These are phyloP conservation scores for Cymodocea nodosa DNA, from an alignment of 116 monocot species.

Conservation along the genomic window DNA sequence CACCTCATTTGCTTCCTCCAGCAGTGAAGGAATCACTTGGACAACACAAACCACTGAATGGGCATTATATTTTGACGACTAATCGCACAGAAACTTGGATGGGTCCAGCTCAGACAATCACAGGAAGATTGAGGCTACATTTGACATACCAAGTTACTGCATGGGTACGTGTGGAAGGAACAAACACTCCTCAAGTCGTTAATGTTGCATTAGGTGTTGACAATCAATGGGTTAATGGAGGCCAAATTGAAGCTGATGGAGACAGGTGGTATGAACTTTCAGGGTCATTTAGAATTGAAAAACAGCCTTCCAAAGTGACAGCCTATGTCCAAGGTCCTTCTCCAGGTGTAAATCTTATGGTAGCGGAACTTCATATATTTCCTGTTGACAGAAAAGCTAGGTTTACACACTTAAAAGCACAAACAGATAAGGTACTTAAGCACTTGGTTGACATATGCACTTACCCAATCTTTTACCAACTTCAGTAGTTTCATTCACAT, in stretches of 20 bases:
- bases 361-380: conserved; percentile 59
- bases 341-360: conserved; percentile 56
- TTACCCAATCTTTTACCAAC: neutral
- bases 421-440: conserved; percentile 60
- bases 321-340: conserved; percentile 71
- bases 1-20: conserved; percentile 38
- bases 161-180: conserved; percentile 61
- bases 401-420: conserved; percentile 42
- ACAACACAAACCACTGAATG: conserved; percentile 21
- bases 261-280: conserved; percentile 54
- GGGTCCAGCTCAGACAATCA: conserved; percentile 69
- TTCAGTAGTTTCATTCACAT: neutral
- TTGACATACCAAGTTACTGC: conserved; percentile 70
- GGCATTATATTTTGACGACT: conserved; percentile 28
- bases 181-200: conserved; percentile 35
- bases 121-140: conserved; percentile 44
- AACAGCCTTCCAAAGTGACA: conserved; percentile 38
- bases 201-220: conserved; percentile 65
- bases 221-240: conserved; percentile 61
- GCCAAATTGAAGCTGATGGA: conserved; percentile 36
- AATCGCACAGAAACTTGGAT: conserved; percentile 67
- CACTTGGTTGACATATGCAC: neutral
- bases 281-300: conserved; percentile 78
- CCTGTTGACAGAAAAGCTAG: conserved; percentile 59
- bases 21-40: conserved; percentile 21